These are phyloP conservation scores for Talaromyces adpressus DNA, from an alignment of 495 filamentous ascomycete genomes.

Conservation along the genomic window DNA sequence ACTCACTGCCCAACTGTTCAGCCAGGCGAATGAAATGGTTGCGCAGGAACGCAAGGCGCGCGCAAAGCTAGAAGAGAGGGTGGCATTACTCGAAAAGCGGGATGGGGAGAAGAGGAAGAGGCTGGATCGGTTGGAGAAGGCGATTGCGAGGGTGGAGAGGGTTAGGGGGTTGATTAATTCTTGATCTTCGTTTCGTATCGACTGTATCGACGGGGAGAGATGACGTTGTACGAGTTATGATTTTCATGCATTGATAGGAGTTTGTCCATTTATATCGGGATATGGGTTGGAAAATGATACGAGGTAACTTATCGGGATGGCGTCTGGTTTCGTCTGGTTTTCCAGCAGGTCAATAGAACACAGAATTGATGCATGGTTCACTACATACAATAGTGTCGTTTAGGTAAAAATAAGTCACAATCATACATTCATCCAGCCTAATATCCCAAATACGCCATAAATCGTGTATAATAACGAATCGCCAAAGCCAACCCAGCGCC, in stretches of 20 bases:
- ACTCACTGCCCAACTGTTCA: slow-evolving; percentile 76
- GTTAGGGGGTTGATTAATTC: slow-evolving; percentile 63
- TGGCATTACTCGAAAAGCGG: slow-evolving; percentile 59
- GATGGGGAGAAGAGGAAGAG: slow-evolving; percentile 64
- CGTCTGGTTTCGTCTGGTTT: not conserved
- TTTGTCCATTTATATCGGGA: slow-evolving; percentile 1
- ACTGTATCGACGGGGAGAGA: not conserved
- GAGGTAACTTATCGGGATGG: not conserved
- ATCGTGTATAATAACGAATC: not conserved
- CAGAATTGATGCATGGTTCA: no score
- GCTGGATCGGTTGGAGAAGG: slow-evolving; percentile 68
- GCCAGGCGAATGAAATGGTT: slow-evolving; percentile 97
- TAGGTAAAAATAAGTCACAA: not conserved
- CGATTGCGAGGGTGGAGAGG: slow-evolving; percentile 68
- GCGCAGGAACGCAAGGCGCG: slow-evolving; percentile 76
- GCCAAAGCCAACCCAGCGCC: not conserved
- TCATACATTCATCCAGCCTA: not conserved
- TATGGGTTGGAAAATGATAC: not conserved
- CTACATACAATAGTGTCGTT: no score
- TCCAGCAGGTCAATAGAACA: not conserved
- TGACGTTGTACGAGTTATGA: slow-evolving; percentile 8
- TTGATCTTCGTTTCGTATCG: not conserved
- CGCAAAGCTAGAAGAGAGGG: slow-evolving; percentile 69
- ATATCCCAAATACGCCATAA: not conserved
- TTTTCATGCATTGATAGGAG: slow-evolving; percentile 6